A percentile compares a stretch with the other conserved stretches of the same genome.
phyloP scores from a whole-genome alignment of 805 yeast genomes.

The Saccharomycodes ludwigii region DNA sequence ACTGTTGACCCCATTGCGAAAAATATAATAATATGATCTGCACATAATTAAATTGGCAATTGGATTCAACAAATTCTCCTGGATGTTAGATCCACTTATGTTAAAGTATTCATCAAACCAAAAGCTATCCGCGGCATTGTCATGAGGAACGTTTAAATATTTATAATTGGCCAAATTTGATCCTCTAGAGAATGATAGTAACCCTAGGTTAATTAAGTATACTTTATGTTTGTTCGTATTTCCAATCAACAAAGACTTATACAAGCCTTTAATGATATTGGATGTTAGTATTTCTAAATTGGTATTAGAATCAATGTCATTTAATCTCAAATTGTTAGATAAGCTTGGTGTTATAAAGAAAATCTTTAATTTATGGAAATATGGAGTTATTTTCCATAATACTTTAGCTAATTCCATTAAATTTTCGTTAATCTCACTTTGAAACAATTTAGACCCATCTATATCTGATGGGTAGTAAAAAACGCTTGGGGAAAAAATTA shows the following conservation, averaged over 20 bases:
- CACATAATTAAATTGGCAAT: constrained; percentile 1
- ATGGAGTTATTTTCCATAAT: constrained; percentile 1
- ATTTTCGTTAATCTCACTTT: constrained; percentile 3
- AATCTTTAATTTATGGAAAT: constrained; percentile 3
- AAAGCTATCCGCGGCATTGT: neutral
- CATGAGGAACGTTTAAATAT: neutral
- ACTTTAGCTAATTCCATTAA: constrained; percentile 4
- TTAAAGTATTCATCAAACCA: neutral
- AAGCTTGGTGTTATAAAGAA: too few relatives aligned
- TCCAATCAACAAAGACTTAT: neutral
- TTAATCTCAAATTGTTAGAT: too few relatives aligned
- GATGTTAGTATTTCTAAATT: neutral
- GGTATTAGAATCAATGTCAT: neutral
- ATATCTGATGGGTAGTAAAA: constrained; percentile 5
- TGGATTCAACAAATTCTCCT: constrained; percentile 1
- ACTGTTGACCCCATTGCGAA: neutral
- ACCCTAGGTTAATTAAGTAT: neutral
- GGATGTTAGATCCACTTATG: neutral
- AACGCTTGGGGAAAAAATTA: constrained; percentile 6
- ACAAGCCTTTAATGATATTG: neutral
- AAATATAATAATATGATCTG: neutral
- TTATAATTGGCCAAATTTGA: constrained; percentile 1
- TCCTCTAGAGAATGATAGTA: neutral
- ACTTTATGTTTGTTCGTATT: neutral
- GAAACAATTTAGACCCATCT: constrained; percentile 2